Evolutionary conservation across 73 alveolate genomes (phyloP), one percentile per base, ranked within the genome.

Genomic region (Symbiodinium natans): DNA sequence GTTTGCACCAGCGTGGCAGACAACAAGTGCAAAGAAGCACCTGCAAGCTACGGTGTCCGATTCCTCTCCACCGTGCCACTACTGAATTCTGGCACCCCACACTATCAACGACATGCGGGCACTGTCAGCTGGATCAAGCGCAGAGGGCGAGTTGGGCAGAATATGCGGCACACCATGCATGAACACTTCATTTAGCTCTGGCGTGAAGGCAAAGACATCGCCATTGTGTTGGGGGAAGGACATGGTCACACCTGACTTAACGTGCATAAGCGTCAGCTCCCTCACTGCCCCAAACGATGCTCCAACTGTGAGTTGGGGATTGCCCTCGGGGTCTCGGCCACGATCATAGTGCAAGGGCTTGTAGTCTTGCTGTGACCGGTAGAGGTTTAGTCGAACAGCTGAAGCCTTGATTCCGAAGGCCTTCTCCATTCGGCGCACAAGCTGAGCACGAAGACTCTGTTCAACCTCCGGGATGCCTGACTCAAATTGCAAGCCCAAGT

Each of bases 131-230:
- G 92, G 71, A n/a, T 92, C 98, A 27, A 13, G 27, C 0, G 87
- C 36, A 8, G 89, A 27, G 15, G 97, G 97, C 2, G 89, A 71
- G 56, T 90, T 68, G 75, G 97, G 97, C 97, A 90, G 39, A 41
- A 52, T 89, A n/a, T 48, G 82, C 36, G 98, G 98, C 92, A 92
- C 98, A 73, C 98, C 98, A 42, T 92, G 98, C 98, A 92, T 77
- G 83, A 92, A 92, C 84, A 80, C 90, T 33, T 80, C 92, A 29
- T 92, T 92, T 27, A 92, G 98, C 92, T 92, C 98, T 68, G 98
- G 98, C 43, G 98, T 92, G 92, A 92, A 92, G 63, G 98, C 98
- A 29, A 92, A 92, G 84, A 92, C 98, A 34, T 92, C 98, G 41
- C 98, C 98, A 33, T 92, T 92, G 80, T 86, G 84, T 31, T 92